A percentile compares a stretch with the other conserved stretches of the same genome.
phyloP scores from a whole-genome alignment of 2,329 filamentous ascomycete species.

The Aspergillus viridinutans region DNA sequence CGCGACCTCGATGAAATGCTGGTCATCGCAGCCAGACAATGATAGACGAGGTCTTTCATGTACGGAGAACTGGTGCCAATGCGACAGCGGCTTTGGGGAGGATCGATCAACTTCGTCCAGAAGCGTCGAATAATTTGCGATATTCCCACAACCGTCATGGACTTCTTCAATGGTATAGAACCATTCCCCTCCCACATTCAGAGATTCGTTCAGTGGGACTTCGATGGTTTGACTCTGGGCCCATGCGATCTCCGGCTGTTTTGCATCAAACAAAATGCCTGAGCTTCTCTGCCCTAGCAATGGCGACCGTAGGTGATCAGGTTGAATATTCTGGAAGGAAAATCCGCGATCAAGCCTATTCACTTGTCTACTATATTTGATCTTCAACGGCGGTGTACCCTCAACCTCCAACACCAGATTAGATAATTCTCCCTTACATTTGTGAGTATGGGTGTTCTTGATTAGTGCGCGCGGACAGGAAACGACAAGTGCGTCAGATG shows the following conservation, averaged over 20 bases:
- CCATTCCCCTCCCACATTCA: conserved; percentile 76
- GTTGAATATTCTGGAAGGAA: conserved; percentile 89
- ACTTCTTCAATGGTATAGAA: conserved; percentile 89
- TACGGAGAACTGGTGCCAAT: conserved; percentile 76
- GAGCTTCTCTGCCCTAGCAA: conserved; percentile 60
- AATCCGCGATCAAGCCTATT: conserved; percentile 80
- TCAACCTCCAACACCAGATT: conserved; percentile 77
- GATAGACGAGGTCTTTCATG: conserved; percentile 76
- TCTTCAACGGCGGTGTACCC: conserved; percentile 84
- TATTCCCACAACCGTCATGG: conserved; percentile 83
- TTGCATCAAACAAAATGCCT: conserved; percentile 54
- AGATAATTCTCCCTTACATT: conserved; percentile 84
- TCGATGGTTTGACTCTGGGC: conserved; percentile 68
- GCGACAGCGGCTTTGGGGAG: conserved; percentile 56
- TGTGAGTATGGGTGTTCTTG: conserved; percentile 58
- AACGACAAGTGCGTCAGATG: conserved; percentile 77
- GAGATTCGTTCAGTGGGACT: conserved; percentile 85
- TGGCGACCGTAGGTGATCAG: conserved; percentile 77
- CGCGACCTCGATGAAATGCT: conserved; percentile 76
- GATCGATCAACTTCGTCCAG: conserved; percentile 64
- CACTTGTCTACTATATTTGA: conserved; percentile 84
- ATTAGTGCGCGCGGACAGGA: conserved; percentile 77
- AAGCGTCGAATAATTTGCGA: conserved; percentile 63
- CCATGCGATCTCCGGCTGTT: conserved; percentile 63
- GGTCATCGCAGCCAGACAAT: conserved; percentile 70